Base-by-base conservation (phyloP, 768 basidiomycete species). In the Holtermannia corniformis region DNA sequence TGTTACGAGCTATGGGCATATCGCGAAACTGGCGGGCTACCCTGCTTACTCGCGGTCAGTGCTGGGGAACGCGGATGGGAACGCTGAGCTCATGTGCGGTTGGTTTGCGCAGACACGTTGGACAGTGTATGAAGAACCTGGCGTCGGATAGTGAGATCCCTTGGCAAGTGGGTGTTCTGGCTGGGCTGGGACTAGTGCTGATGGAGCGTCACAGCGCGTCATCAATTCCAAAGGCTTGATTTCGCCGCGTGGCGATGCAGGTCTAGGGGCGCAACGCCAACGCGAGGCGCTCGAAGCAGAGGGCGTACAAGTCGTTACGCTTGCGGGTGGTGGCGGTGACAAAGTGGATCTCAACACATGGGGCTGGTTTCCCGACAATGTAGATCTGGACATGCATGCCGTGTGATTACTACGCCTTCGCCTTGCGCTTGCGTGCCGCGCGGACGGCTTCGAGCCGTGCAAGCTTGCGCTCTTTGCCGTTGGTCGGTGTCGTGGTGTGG, bases 241-340 rank as follows among this genome's bases (percentile, higher is more conserved):
- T 16, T 87, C 87, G 1, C 89, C 87, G 5, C 78, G 90, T 42
- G 88, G 86, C 0, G 87, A 89, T 3, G 85, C 82, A 2, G 90
- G 90, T 2, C 75, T 79, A 40, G 88, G 87, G 1, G 88, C 88
- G 0, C 79, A 78, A 43, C 75, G 81, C 0, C 90, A 95, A 65
- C 75, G 81, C 16, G 81, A 84, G n/a, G 82, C 78, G 2, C 78
- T 95, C 13, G 80, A 82, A 53, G 82, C 80, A 0, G 90, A 92
- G 69, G 87, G 86, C 3, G 79, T 92, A n/a, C 81, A 86, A 47
- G 87, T 92, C 19, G 76, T 49, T 78, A 58, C 77, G 75, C 11
- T 84, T 79, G 24, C 82, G 79, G 45, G 70, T 80, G 63, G 78
- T 3, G 67, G 68, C 16, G 67, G 59, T 10, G 72, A 73, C 25